Base-by-base conservation (phyloP, 495 filamentous ascomycete genomes). In the Penicillium cinerascens region DNA sequence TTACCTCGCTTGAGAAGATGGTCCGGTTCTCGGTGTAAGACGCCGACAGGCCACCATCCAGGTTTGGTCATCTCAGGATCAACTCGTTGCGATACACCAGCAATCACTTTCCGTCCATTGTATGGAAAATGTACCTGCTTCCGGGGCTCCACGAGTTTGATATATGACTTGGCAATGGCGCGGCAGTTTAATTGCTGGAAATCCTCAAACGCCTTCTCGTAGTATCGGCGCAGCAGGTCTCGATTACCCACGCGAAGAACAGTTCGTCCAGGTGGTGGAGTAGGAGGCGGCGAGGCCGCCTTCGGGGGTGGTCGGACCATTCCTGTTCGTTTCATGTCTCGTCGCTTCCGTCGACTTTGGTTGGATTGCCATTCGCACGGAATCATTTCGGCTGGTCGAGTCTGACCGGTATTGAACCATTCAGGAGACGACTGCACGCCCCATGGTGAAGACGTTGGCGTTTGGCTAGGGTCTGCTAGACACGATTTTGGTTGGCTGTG, bases 81-180 rank as follows among this genome's bases (percentile, higher is more conserved):
- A 15, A 68, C 64, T 6, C 59, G 62, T 39, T 71, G 66, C 9
- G 38, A 78, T 62, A 56, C 74, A 69, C 41, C 77, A 55, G 60
- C 58, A 13, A 67, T 56, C 5, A 59, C 61, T 42, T 82, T 74
- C 9, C 82, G 75, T 23, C 79, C 75, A 36, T 86, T 90, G 63
- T 95, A 95, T 0, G 92, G 92, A 56, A 88, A 83, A 40, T 79
- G 85, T 0, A 85, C 83, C 63, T 95, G 90, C 66, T 97, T 97
- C 54, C 88, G 89, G 0, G 91, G 88, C 44, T 91, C 87, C 3
- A 95, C 85, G 15, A 84, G 77, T 60, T 88, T 91, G 57, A 96
- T 86, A 70, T 90, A 92, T 4, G 80, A 85, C 65, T 92, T 95
- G 8, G 82, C 82, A 27, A 95, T 82, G 3, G 61, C 50, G 1